A percentile compares a stretch with the other conserved stretches of the same genome.
These are phyloP conservation scores for Phytopythium vexans DNA, from an alignment of 352 stramenopile species.

Conservation along the genomic window DNA sequence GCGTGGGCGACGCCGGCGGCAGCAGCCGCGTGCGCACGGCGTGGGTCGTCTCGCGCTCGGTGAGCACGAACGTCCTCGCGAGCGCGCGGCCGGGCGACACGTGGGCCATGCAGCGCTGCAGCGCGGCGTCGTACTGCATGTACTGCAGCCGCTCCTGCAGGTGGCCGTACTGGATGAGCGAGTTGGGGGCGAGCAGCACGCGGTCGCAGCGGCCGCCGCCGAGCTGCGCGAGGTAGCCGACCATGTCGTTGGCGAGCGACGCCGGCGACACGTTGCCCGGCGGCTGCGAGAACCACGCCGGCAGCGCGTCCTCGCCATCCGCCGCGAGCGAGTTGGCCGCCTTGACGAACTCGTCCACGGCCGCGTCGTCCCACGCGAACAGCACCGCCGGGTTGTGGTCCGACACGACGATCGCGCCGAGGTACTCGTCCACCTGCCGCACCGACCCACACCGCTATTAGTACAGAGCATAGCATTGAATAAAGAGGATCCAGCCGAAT, in stretches of 20 bases:
- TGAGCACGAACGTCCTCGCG: conserved; percentile 34
- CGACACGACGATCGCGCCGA: conserved; percentile 26
- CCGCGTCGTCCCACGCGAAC: conserved; percentile 31
- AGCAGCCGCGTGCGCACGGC: conserved; percentile 34
- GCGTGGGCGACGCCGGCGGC: conserved; percentile 22
- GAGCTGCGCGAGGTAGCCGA: conserved; percentile 34
- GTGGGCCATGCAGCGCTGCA: conserved; percentile 34
- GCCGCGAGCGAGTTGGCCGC: conserved; percentile 20
- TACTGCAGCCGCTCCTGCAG: conserved; percentile 40
- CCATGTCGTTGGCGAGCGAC: conserved; percentile 30
- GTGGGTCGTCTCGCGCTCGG: conserved; percentile 15
- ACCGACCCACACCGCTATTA: too few relatives aligned
- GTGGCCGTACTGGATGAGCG: conserved; percentile 42
- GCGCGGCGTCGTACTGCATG: conserved; percentile 46
- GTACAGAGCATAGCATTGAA: too few relatives aligned
- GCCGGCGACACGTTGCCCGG: conserved; percentile 30
- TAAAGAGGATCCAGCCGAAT: too few relatives aligned
- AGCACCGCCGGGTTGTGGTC: conserved; percentile 39
- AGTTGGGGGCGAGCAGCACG: conserved; percentile 37
- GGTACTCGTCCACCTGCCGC: conserved; percentile 19
- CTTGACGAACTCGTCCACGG: conserved; percentile 32
- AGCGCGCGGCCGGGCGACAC: conserved; percentile 29
- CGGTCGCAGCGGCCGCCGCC: conserved; percentile 30
- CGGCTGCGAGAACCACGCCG: conserved; percentile 31
- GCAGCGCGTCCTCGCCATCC: conserved; percentile 11